Percentiles rank a stretch among this genome's conserved stretches.
These are phyloP conservation scores for Aschersonia sp. DNA, from an alignment of 2,329 filamentous ascomycete species.

Conservation along the genomic window DNA sequence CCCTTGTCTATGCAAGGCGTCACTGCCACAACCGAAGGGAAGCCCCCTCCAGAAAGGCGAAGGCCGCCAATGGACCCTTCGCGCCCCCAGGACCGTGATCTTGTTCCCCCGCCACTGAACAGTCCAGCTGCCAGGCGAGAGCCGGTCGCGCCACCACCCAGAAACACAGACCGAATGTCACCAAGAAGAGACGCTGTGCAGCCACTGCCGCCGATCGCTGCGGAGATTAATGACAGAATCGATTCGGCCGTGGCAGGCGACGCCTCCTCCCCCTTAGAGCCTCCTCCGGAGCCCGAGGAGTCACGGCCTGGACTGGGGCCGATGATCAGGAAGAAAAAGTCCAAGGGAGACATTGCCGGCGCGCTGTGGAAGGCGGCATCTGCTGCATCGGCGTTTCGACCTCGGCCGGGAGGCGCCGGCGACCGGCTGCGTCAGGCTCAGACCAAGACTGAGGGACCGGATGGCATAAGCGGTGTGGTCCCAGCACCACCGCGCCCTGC, in stretches of 20 bases:
- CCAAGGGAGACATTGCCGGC: slow-evolving; percentile 58
- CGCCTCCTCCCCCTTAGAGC: slow-evolving; percentile 9
- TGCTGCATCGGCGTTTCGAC: slow-evolving; percentile 55
- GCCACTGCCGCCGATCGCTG: background rate
- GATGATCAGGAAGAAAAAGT: slow-evolving; percentile 75
- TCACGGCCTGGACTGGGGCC: slow-evolving; percentile 66
- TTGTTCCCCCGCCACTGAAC: slow-evolving; percentile 44
- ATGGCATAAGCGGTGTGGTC: slow-evolving; percentile 82
- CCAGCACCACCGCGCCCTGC: slow-evolving; percentile 51
- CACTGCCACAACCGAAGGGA: slow-evolving; percentile 14
- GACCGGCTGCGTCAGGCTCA: slow-evolving; percentile 57
- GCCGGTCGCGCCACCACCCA: slow-evolving; percentile 30
- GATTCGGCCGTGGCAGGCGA: background rate
- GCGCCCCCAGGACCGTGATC: slow-evolving; percentile 36
- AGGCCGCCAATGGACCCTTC: slow-evolving; percentile 52
- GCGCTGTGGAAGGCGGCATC: slow-evolving; percentile 61
- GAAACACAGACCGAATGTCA: slow-evolving; percentile 34
- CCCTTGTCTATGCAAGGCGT: background rate
- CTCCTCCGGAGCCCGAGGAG: slow-evolving; percentile 13
- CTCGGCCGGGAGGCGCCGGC: slow-evolving; percentile 72
- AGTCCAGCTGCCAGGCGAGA: slow-evolving; percentile 33
- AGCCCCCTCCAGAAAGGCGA: slow-evolving; percentile 46
- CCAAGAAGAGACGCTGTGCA: slow-evolving; percentile 26
- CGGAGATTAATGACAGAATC: slow-evolving; percentile 11
- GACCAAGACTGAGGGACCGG: slow-evolving; percentile 51